These are phyloP conservation scores for Neofusicoccum umdonicola DNA, from an alignment of 2,329 filamentous ascomycete genomes.

Conservation along the genomic window DNA sequence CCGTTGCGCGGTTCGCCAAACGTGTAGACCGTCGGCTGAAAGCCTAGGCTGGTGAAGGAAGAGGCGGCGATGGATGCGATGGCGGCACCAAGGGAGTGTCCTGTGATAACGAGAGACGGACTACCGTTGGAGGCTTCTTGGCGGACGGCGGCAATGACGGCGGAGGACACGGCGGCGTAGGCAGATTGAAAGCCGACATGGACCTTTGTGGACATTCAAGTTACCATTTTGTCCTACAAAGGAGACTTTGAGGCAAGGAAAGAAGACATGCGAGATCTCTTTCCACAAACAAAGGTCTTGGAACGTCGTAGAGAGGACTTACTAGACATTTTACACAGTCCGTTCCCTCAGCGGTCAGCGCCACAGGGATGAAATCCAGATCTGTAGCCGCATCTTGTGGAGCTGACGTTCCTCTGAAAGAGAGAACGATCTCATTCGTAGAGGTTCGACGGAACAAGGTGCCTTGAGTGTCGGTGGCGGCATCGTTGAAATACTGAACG, in stretches of 20 bases:
- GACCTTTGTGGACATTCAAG: neutral
- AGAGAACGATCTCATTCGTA: neutral
- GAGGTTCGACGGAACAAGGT: neutral
- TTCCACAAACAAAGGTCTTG: neutral
- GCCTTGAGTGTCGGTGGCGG: neutral
- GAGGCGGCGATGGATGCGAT: neutral
- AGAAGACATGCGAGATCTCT: too few species aligned
- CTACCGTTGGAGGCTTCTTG: neutral
- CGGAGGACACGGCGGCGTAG: neutral
- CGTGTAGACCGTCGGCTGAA: neutral
- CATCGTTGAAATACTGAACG: neutral
- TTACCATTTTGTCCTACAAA: too few species aligned
- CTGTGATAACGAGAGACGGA: neutral
- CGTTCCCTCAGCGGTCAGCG: neutral
- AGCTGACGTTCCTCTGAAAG: neutral
- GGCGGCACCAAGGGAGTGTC: conserved; percentile 1
- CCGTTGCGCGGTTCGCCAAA: conserved; percentile 9
- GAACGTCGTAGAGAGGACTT: neutral
- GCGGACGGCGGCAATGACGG: neutral
- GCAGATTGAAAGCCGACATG: neutral
- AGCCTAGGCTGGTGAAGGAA: neutral
- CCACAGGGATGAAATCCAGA: neutral
- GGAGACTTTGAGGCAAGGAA: too few species aligned
- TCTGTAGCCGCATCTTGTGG: neutral
- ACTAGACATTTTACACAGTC: neutral